Evolutionary conservation across 2,329 filamentous ascomycete genomes (phyloP).

Genomic region (Tolypocladium cylindrosporum): DNA sequence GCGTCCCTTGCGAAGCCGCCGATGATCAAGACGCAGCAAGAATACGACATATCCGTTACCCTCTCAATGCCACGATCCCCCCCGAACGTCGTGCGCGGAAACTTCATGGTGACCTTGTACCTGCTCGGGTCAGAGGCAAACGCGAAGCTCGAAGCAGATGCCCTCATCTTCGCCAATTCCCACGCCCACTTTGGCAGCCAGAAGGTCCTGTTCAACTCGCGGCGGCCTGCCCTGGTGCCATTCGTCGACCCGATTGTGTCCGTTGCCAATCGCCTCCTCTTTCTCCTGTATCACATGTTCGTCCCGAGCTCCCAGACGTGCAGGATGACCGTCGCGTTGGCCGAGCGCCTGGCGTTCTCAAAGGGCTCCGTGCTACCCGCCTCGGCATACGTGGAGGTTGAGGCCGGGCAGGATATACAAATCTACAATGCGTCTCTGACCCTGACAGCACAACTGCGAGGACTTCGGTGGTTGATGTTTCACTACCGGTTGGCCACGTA

Average conservation of each 20-base stretch:
- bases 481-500: conserved; percentile 65
- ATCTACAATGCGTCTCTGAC: conserved; percentile 61
- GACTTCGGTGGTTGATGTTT: conserved; percentile 80
- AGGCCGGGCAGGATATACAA: conserved; percentile 60
- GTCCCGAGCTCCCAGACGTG: conserved; percentile 55
- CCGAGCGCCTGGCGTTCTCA: conserved; percentile 60
- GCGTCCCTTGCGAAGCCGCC: conserved; percentile 34
- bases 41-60: conserved; percentile 73
- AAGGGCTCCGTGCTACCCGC: conserved; percentile 29
- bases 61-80: conserved; percentile 71
- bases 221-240: conserved; percentile 68
- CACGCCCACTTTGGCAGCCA: conserved; percentile 24
- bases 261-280: conserved; percentile 46
- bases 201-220: conserved; percentile 48
- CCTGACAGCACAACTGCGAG: conserved; percentile 66
- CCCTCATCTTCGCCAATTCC: conserved; percentile 17
- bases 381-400: conserved; percentile 51
- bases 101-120: conserved; percentile 86
- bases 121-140: conserved; percentile 42
- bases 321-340: conserved; percentile 56
- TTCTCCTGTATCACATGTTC: conserved; percentile 60
- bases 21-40: conserved; percentile 61
- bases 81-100: conserved; percentile 66
- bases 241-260: conserved; percentile 66
- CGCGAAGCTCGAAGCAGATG: conserved; percentile 12